phyloP scores from a whole-genome alignment of 805 yeast genomes.

The Saturnispora saitoi region DNA sequence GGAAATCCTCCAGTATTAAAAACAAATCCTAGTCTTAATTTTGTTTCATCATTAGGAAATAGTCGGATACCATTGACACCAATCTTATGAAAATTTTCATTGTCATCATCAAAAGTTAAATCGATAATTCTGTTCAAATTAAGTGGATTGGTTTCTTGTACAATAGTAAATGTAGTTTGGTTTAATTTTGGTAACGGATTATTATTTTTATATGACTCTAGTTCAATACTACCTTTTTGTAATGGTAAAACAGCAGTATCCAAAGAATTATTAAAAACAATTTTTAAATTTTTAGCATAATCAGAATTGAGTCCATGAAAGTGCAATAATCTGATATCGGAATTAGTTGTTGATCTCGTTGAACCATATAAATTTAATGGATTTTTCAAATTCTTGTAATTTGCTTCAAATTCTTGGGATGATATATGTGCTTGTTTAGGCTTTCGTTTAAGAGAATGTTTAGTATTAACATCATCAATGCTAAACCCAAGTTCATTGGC shows the following conservation, averaged over 20 bases:
- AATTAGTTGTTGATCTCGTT: conserved; percentile 3
- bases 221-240: neutral
- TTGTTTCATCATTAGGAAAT: conserved; percentile 16
- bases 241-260: conserved; percentile 5
- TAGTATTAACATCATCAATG: neutral
- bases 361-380: conserved; percentile 2
- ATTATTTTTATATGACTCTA: neutral
- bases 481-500: neutral
- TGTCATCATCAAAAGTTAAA: conserved; percentile 15
- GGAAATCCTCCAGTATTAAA: conserved; percentile 28
- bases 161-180: neutral
- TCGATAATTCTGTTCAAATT: conserved; percentile 11
- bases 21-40: conserved; percentile 20
- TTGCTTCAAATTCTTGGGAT: neutral
- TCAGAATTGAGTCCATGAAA: conserved; percentile 1
- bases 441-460: neutral
- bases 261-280: neutral
- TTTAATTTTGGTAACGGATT: neutral
- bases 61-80: conserved; percentile 6
- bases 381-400: conserved; percentile 1
- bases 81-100: neutral
- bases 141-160: conserved; percentile 10
- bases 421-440: neutral
- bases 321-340: conserved; percentile 4
- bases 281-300: conserved; percentile 1